A percentile compares a stretch with the other conserved stretches of the same genome.
phyloP scores from a whole-genome alignment of 2,329 filamentous ascomycete genomes.

The Microsporum canis region DNA sequence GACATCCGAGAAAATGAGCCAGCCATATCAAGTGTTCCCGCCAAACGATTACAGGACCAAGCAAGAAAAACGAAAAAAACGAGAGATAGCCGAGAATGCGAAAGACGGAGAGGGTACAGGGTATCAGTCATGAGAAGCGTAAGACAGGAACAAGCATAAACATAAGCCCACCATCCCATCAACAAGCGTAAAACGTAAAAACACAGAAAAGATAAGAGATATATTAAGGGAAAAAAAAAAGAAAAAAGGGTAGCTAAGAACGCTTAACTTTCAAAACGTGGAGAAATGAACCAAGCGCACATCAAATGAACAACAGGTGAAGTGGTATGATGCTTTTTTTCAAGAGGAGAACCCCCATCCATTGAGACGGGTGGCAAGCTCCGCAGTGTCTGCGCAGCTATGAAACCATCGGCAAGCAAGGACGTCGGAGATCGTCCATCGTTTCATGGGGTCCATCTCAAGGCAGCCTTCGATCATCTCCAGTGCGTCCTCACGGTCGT shows the following conservation, averaged over 20 bases:
- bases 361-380: conserved; percentile 24
- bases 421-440: conserved; percentile 48
- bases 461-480: conserved; percentile 51
- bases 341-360: conserved; percentile 27
- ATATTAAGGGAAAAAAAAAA: background rate
- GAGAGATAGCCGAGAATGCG: conserved; percentile 1
- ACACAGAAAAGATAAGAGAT: background rate
- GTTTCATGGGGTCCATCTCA: conserved; percentile 42
- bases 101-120: background rate
- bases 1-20: conserved; percentile 3
- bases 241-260: background rate
- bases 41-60: background rate
- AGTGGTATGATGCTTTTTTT: background rate
- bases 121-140: conserved; percentile 3
- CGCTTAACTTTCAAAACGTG: background rate
- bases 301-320: background rate
- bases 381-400: conserved; percentile 25
- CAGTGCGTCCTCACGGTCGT: conserved; percentile 36
- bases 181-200: background rate
- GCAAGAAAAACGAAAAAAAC: background rate
- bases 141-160: background rate
- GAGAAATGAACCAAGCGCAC: background rate
- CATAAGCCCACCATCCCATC: background rate
- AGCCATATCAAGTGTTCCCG: background rate
- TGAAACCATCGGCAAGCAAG: conserved; percentile 46